These are phyloP conservation scores for Fragilariopsis cylindrus DNA, from an alignment of 108 stramenopile species.

Conservation along the genomic window DNA sequence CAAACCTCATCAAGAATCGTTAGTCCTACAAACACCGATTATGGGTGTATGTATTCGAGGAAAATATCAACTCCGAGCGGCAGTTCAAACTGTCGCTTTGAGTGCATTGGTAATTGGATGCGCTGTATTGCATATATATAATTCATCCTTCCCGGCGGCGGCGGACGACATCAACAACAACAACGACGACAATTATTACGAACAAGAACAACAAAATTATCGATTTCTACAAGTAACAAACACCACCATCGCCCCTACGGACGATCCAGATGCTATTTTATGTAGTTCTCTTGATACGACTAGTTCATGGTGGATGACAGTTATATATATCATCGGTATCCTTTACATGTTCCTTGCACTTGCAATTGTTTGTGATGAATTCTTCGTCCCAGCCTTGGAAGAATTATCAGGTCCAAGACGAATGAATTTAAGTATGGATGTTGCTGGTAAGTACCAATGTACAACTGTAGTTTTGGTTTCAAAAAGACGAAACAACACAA, in stretches of 20 bases:
- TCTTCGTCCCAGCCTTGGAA: conserved; percentile 87
- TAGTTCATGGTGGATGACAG: conserved; percentile 36
- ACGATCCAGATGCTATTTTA: conserved; percentile 1
- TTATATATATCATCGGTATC: conserved; percentile 53
- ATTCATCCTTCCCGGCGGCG: neutral
- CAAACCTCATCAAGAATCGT: neutral
- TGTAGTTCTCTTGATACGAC: conserved; percentile 31
- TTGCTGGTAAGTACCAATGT: conserved; percentile 50
- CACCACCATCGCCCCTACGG: neutral
- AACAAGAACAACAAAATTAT: neutral
- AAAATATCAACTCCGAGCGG: conserved; percentile 47
- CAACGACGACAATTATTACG: neutral
- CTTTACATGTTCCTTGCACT: conserved; percentile 86
- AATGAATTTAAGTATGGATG: conserved; percentile 72
- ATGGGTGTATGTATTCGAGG: conserved; percentile 20
- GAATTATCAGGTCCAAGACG: conserved; percentile 57
- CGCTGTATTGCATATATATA: conserved; percentile 21
- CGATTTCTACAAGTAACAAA: neutral
- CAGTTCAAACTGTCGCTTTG: conserved; percentile 43
- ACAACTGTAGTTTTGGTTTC: neutral
- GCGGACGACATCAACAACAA: neutral
- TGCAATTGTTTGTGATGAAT: conserved; percentile 85
- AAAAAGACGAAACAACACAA: neutral
- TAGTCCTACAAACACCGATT: conserved; percentile 24
- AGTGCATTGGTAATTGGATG: conserved; percentile 29